phyloP scores from a whole-genome alignment of 2,329 filamentous ascomycete species.

The Arachnopeziza araneosa region DNA sequence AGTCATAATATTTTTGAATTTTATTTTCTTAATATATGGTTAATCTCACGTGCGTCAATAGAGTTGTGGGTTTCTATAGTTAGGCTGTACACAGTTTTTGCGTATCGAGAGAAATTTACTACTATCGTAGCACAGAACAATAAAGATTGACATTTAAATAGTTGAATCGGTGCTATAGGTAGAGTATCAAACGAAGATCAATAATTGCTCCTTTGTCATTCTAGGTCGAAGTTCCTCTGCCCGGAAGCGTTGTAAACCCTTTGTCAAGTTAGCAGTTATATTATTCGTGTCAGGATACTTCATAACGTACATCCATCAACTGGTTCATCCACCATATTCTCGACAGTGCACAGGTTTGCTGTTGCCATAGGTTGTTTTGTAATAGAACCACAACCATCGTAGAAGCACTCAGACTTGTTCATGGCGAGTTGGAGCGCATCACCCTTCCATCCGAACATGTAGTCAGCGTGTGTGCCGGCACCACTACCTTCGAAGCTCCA shows the following conservation, averaged over 20 bases:
- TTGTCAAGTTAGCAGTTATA: slow-evolving; percentile 8
- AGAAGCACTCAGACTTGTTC: slow-evolving; percentile 25
- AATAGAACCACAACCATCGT: slow-evolving; percentile 40
- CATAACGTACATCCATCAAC: slow-evolving; percentile 43
- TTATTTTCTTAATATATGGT: too few species aligned
- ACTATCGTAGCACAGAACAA: too few species aligned
- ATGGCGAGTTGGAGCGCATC: slow-evolving; percentile 43
- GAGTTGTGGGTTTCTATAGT: too few species aligned
- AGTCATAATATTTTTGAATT: too few species aligned
- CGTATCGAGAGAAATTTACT: too few species aligned
- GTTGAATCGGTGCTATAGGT: too few species aligned
- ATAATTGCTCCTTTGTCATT: too few species aligned
- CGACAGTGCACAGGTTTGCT: slow-evolving; percentile 42
- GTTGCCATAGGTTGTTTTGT: slow-evolving; percentile 39
- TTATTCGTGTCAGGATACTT: background rate
- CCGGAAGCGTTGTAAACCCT: slow-evolving; percentile 15
- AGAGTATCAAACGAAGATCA: too few species aligned
- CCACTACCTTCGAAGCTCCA: slow-evolving; percentile 28
- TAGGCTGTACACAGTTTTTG: too few species aligned
- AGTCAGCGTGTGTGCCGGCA: slow-evolving; percentile 52
- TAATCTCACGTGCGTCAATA: too few species aligned
- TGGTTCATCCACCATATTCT: slow-evolving; percentile 42
- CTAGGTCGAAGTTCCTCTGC: background rate
- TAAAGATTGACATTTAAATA: too few species aligned
- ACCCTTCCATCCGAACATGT: slow-evolving; percentile 51